These are phyloP conservation scores for Tylopilus vinaceipallidus DNA, from an alignment of 768 basidiomycete genomes.

Conservation along the genomic window DNA sequence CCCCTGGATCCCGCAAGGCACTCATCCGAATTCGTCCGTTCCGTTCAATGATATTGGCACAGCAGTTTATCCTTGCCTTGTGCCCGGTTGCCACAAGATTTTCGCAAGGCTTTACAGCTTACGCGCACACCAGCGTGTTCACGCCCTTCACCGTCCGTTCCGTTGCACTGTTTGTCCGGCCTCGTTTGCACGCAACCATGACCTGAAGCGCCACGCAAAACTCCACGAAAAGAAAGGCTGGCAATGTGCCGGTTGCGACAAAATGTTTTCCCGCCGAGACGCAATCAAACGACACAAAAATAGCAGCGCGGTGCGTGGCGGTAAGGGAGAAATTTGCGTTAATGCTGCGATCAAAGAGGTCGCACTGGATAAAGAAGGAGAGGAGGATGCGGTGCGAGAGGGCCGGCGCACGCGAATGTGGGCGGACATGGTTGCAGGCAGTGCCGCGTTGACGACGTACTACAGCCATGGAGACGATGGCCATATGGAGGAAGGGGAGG, in stretches of 20 bases:
- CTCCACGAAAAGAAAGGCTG: conserved; percentile 72
- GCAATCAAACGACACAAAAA: conserved; percentile 79
- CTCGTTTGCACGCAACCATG: conserved; percentile 76
- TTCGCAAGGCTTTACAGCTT: conserved; percentile 70
- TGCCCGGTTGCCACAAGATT: conserved; percentile 59
- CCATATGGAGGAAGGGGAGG: conserved; percentile 60
- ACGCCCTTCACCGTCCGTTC: conserved; percentile 63
- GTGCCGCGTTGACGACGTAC: conserved; percentile 9
- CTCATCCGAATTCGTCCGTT: conserved; percentile 22
- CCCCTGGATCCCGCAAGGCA: conserved; percentile 28
- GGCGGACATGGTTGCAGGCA: conserved; percentile 54
- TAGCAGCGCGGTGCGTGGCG: conserved; percentile 49
- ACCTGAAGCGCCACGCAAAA: conserved; percentile 73
- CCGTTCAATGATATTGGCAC: conserved; percentile 56
- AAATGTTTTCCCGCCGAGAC: conserved; percentile 74
- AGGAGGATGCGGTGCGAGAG: conserved; percentile 44
- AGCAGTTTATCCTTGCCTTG: conserved; percentile 79
- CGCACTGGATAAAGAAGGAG: conserved; percentile 40
- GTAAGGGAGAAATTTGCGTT: conserved; percentile 51
- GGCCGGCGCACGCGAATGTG: conserved; percentile 62
- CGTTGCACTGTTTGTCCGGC: conserved; percentile 65
- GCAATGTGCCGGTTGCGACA: conserved; percentile 71
- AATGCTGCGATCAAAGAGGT: conserved; percentile 63
- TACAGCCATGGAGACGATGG: conserved; percentile 21
- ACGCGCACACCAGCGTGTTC: conserved; percentile 68